phyloP scores from a whole-genome alignment of 164 flowering plant species.

The Stephania cephalantha region DNA sequence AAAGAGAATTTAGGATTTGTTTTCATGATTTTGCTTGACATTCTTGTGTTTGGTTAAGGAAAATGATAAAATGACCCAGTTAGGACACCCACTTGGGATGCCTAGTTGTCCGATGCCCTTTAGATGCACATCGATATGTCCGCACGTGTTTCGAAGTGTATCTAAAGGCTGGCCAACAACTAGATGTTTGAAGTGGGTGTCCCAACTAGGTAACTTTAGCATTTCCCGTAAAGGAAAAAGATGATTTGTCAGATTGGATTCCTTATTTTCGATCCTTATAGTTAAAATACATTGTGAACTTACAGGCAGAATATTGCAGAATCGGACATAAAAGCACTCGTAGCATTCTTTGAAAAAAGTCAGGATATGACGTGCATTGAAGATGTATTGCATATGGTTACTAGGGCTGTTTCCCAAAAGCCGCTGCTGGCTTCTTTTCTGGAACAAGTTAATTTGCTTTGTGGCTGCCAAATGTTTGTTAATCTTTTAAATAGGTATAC shows the following conservation, averaged over 20 bases:
- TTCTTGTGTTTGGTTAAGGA: background rate
- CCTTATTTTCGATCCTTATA: background rate
- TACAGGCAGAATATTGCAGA: slow-evolving; percentile 75
- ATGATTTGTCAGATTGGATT: background rate
- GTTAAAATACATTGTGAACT: slow-evolving; percentile 2
- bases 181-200: background rate
- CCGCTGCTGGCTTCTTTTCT: slow-evolving; percentile 68
- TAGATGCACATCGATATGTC: too few species aligned
- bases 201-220: background rate
- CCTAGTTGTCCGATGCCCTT: too few species aligned
- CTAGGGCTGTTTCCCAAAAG: slow-evolving; percentile 82
- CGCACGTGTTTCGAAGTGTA: too few species aligned
- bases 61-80: too few species aligned
- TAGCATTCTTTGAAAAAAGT: slow-evolving; percentile 84
- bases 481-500: slow-evolving; percentile 87
- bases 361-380: slow-evolving; percentile 91
- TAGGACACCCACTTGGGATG: too few species aligned
- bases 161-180: background rate
- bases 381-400: slow-evolving; percentile 91
- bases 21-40: background rate
- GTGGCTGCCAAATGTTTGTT: slow-evolving; percentile 85
- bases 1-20: background rate
- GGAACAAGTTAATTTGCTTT: slow-evolving; percentile 78
- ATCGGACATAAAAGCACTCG: slow-evolving; percentile 72
- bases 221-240: background rate